These are phyloP conservation scores for Suhomyces faveliae DNA, from an alignment of 805 yeast genomes.

Conservation along the genomic window DNA sequence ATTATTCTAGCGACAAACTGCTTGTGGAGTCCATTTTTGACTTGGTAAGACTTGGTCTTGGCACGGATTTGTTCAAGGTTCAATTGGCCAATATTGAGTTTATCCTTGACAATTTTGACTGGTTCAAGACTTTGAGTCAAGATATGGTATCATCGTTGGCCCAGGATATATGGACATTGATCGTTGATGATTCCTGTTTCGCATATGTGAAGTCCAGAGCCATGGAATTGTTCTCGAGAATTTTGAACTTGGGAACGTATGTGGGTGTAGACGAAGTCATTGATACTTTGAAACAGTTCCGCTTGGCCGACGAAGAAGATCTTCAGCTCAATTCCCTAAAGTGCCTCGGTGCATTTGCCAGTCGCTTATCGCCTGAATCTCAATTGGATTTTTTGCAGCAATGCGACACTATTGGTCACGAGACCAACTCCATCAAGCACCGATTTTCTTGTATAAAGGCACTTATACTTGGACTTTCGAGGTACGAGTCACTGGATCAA, in stretches of 20 bases:
- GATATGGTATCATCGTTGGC: conserved; percentile 2
- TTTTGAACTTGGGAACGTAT: conserved; percentile 6
- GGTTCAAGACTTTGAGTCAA: conserved; percentile 1
- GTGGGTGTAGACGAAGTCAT: background rate
- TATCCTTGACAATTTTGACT: conserved; percentile 12
- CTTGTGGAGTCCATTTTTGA: conserved; percentile 19
- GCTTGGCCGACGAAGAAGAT: conserved; percentile 1
- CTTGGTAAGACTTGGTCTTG: conserved; percentile 36
- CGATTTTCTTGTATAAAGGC: conserved; percentile 49
- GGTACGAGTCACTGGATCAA: conserved; percentile 15
- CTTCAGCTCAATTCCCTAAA: conserved; percentile 39
- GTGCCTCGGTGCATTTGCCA: conserved; percentile 47
- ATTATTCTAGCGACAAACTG: conserved; percentile 2
- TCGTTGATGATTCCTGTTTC: conserved; percentile 32
- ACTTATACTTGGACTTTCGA: conserved; percentile 20
- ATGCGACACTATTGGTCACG: background rate
- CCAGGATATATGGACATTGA: conserved; percentile 18
- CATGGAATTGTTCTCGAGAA: conserved; percentile 30
- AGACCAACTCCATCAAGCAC: conserved; percentile 39
- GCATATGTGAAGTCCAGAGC: conserved; percentile 45
- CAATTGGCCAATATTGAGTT: conserved; percentile 41
- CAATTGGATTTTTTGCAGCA: background rate
- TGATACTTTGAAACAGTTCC: background rate
- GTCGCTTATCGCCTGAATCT: background rate
- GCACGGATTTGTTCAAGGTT: conserved; percentile 43